Evolutionary conservation across 2,329 filamentous ascomycete species (phyloP).

Genomic region (Ascocoryne sarcoides): DNA sequence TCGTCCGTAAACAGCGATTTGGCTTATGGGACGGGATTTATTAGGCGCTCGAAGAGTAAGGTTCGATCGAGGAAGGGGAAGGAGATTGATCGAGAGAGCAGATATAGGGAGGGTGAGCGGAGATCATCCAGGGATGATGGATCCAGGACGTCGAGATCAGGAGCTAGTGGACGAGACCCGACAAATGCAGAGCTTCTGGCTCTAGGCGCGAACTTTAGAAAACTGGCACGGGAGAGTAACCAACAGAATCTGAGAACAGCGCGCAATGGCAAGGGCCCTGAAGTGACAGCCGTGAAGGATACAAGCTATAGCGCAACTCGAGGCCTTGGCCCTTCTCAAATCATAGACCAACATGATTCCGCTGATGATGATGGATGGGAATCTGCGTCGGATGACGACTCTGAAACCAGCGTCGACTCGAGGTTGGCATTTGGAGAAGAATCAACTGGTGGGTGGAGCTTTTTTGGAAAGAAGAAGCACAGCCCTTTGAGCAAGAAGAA

Average conservation of each 20-base stretch:
- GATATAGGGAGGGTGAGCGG: conserved; percentile 3
- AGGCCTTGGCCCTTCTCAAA: conserved; percentile 21
- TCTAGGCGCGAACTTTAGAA: conserved; percentile 38
- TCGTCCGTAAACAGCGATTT: conserved; percentile 61
- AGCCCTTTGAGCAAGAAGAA: conserved; percentile 32
- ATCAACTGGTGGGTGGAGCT: conserved; percentile 26
- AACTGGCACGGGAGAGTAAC: conserved; percentile 34
- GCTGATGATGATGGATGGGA: conserved; percentile 48
- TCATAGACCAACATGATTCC: conserved; percentile 24
- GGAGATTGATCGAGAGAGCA: conserved; percentile 20
- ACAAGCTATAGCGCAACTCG: conserved; percentile 13
- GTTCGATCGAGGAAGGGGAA: conserved; percentile 18
- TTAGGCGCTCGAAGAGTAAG: conserved; percentile 24
- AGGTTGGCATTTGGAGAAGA: conserved; percentile 50
- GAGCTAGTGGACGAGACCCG: conserved; percentile 16
- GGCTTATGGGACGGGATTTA: conserved; percentile 55
- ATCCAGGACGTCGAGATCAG: not conserved
- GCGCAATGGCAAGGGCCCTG: conserved; percentile 10
- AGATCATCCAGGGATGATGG: not conserved
- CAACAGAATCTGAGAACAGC: conserved; percentile 30
- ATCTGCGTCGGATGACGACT: conserved; percentile 45
- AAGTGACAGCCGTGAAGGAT: conserved; percentile 5
- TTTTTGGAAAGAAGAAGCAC: conserved; percentile 23
- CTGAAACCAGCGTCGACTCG: conserved; percentile 43
- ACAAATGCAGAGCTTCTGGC: conserved; percentile 39